Base-by-base conservation (phyloP, 2,329 filamentous ascomycete species). In the Camptophora hylomeconis region DNA sequence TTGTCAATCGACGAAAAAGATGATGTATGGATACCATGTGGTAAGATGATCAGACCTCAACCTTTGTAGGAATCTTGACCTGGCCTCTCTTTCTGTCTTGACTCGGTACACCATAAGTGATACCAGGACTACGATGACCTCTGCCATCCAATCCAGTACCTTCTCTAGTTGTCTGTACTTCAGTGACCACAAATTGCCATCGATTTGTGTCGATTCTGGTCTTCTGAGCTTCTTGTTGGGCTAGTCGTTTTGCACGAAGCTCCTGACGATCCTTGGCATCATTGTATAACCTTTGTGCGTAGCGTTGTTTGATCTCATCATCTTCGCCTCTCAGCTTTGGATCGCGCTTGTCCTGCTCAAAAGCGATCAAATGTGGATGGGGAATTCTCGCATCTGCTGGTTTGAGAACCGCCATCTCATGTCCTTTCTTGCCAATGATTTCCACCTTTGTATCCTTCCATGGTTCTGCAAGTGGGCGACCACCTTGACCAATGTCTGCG, bases 371-470 rank as follows among this genome's bases (percentile, higher is more conserved):
- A 35, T 75, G 67, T 2, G 72, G 70, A 43, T 75, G 71, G 2
- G 72, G 70, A 24, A 77, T 75, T 28, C 72, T 68, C 29, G 65
- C 60, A 39, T 77, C 72, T 6, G 72, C 69, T 2, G 72, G 67
- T 21, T 73, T 65, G 8, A 77, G 60, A 2, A 63, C 59, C 30
- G 65, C 57, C 17, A 64, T 57, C 26, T 54, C 50, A 5, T 54
- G 44, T 7, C 45, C 49, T 6, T 52, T 51, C 37, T 60, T 60
- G 35, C 59, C 59, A 15, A 61, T 50, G 20, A 45, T 47, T 39
- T 61, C 59, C 21, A 58, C 26, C 17, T 28, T 35, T 11, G 17
- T 42, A 26, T 58, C 20, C 26, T 40, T 9, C 46, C 37, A 30
- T 44, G 52, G 17, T 49, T 47, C 32, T 47, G 39, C 18, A 7